phyloP scores from a whole-genome alignment of 257 asterid species.

The Craterostigma plantagineum region DNA sequence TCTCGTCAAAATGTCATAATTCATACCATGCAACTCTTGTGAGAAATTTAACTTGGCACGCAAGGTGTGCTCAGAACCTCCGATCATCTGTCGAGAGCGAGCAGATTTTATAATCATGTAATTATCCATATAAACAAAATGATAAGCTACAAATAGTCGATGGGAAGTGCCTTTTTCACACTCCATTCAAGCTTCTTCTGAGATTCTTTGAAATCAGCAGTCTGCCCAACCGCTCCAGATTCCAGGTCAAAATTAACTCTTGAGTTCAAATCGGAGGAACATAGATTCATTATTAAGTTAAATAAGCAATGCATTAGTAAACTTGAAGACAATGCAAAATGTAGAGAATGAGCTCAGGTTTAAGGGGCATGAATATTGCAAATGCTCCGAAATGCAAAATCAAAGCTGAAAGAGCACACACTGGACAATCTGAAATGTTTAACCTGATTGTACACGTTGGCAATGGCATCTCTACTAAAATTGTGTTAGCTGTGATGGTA shows the following conservation, averaged over 20 bases:
- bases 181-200: constrained; percentile 78
- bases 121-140: background rate
- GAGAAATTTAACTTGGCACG: constrained; percentile 88
- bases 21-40: constrained; percentile 84
- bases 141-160: background rate
- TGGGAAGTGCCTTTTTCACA: constrained; percentile 65
- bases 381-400: constrained; percentile 1
- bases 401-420: background rate
- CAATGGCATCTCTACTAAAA: constrained; percentile 82
- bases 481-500: constrained; percentile 68
- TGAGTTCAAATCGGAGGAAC: constrained; percentile 9
- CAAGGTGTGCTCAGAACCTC: constrained; percentile 85
- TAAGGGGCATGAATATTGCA: no score
- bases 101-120: background rate
- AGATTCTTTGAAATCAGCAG: constrained; percentile 88
- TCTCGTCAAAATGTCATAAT: background rate
- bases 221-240: constrained; percentile 76
- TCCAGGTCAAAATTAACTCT: constrained; percentile 92
- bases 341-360: no score
- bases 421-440: constrained; percentile 15
- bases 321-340: no score
- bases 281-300: background rate
- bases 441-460: constrained; percentile 89
- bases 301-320: no score
- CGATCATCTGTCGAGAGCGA: constrained; percentile 44